Evolutionary conservation across 495 filamentous ascomycete species (phyloP).

Genomic region (Lasiosphaeriaceae sp.): DNA sequence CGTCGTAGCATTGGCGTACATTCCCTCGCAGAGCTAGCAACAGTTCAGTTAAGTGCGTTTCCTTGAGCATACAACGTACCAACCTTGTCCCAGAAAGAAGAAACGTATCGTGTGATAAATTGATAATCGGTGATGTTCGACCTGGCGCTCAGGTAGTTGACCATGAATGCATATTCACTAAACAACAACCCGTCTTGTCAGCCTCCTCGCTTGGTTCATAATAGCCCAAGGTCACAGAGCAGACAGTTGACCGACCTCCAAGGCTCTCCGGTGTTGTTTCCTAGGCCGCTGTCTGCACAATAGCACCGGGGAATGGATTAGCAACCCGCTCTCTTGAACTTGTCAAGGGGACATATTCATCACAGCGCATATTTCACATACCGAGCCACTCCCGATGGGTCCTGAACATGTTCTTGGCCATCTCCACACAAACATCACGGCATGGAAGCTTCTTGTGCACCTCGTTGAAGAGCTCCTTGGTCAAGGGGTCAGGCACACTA

Average conservation of each 20-base stretch:
- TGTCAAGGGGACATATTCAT: too few species aligned
- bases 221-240: too few species aligned
- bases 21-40: constrained; percentile 40
- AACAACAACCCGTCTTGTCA: not conserved
- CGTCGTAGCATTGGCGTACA: constrained; percentile 56
- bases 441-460: constrained; percentile 25
- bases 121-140: constrained; percentile 52
- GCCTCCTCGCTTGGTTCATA: not conserved
- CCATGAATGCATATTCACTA: constrained; percentile 59
- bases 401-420: constrained; percentile 58
- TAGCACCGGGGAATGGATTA: not conserved
- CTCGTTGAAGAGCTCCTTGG: constrained; percentile 33
- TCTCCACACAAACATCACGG: constrained; percentile 33
- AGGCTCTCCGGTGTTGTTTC: constrained; percentile 36
- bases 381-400: constrained; percentile 56
- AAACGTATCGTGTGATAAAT: constrained; percentile 21
- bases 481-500: constrained; percentile 33
- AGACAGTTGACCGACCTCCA: constrained; percentile 21
- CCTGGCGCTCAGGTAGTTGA: constrained; percentile 50
- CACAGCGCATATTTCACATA: too few species aligned
- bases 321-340: not conserved
- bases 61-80: not conserved
- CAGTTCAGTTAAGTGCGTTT: not conserved
- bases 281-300: constrained; percentile 24
- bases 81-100: constrained; percentile 33